These are phyloP conservation scores for Chloromonas sp. DNA, from an alignment of 163 green algal species.

Conservation along the genomic window DNA sequence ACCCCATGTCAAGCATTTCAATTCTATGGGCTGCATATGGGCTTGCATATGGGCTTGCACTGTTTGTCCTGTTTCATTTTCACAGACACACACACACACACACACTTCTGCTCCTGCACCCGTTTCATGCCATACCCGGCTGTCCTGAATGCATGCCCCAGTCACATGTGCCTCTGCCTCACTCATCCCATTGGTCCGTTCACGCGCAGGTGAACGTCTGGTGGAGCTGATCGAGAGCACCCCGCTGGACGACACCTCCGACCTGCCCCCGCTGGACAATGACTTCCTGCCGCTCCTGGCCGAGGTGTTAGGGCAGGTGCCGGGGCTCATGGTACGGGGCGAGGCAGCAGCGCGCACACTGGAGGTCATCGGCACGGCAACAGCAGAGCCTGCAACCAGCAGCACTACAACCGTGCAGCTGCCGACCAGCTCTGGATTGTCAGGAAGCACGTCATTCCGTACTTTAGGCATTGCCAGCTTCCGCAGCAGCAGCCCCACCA, in stretches of 20 bases:
- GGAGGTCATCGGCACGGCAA: not conserved
- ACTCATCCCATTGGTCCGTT: not conserved
- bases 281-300: conserved; percentile 40
- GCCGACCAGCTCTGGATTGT: not conserved
- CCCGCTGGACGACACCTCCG: conserved; percentile 14
- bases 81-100: conserved; percentile 4
- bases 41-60: not conserved
- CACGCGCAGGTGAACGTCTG: conserved; percentile 21
- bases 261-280: conserved; percentile 15
- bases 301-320: conserved; percentile 25
- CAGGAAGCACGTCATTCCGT: not conserved
- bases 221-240: conserved; percentile 45
- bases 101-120: not conserved
- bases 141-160: too few relatives aligned
- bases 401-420: not conserved
- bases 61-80: not conserved
- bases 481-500: too few relatives aligned
- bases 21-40: not conserved
- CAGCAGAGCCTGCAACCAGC: not conserved
- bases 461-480: not conserved
- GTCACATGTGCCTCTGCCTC: not conserved
- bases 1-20: too few relatives aligned
- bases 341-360: not conserved
- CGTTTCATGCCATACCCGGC: too few relatives aligned
- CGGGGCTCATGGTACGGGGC: not conserved